Conservation (phyloP, 1,284 basidiomycete species). For the Tetrapyrgos nigripes region DNA sequence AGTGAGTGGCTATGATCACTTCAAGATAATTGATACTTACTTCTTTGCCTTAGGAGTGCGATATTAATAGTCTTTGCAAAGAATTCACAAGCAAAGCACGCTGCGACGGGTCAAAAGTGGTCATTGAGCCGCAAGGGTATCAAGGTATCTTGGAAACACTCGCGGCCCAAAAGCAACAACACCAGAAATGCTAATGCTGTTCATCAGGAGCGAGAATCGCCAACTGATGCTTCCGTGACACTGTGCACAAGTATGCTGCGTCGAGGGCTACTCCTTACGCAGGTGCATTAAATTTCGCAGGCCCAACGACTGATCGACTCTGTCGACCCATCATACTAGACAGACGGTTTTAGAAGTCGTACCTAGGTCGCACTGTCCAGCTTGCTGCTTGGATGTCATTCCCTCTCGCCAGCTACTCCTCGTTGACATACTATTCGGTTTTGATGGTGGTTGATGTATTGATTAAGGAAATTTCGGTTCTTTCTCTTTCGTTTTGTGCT, state of each 20-base stretch:
- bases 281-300: too few species aligned
- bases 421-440: neutral
- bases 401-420: neutral
- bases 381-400: neutral
- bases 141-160: slow-evolving; percentile 67
- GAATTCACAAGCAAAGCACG: slow-evolving; percentile 81
- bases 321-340: too few species aligned
- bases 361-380: too few species aligned
- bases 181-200: neutral
- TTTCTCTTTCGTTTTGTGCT: neutral
- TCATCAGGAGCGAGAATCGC: neutral
- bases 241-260: too few species aligned
- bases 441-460: neutral
- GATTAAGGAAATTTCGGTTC: neutral
- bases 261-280: too few species aligned
- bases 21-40: slow-evolving; percentile 4
- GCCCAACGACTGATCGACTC: too few species aligned
- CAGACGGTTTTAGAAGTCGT: too few species aligned
- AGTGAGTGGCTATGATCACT: slow-evolving; percentile 43
- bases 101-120: slow-evolving; percentile 82
- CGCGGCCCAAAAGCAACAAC: slow-evolving; percentile 9
- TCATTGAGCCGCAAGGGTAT: slow-evolving; percentile 74
- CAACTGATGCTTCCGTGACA: neutral
- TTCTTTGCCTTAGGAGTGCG: slow-evolving; percentile 58
- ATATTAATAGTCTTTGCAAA: slow-evolving; percentile 76